Conservation (phyloP, 331 rosid species). For the Rhamnella rubrinervis region DNA sequence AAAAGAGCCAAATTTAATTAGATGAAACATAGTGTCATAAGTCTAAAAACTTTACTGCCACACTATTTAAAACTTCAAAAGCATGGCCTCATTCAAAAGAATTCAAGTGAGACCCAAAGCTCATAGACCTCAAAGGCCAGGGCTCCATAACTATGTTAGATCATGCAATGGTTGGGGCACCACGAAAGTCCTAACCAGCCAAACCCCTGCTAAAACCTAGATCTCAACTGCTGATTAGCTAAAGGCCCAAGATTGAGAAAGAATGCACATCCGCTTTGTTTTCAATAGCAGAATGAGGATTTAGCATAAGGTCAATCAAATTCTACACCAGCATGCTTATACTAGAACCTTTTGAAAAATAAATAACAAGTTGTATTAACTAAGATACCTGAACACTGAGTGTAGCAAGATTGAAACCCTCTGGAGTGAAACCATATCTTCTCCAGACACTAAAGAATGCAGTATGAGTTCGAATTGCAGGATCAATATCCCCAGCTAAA, state of each 20-base stretch:
- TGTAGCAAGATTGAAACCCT: constrained; percentile 95
- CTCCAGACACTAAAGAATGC: constrained; percentile 98
- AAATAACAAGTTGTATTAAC: constrained; percentile 9
- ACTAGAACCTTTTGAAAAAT: neutral
- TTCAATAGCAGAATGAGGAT: constrained; percentile 4
- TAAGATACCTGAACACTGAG: constrained; percentile 85
- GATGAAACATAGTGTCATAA: neutral
- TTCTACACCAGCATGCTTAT: constrained; percentile 15
- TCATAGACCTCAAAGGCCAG: constrained; percentile 19
- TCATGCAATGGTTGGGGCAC: constrained; percentile 1
- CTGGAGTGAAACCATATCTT: constrained; percentile 95
- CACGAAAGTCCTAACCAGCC: constrained; percentile 8
- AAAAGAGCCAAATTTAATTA: neutral
- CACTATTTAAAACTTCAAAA: neutral
- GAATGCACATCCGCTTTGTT: constrained; percentile 5
- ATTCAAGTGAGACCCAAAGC: constrained; percentile 11
- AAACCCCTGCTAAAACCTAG: constrained; percentile 7
- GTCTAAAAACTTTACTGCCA: neutral
- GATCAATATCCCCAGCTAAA: constrained; percentile 90
- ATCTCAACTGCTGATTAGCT: constrained; percentile 1
- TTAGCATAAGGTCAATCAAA: constrained; percentile 13
- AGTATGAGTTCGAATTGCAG: constrained; percentile 91
- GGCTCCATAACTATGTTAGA: constrained; percentile 19
- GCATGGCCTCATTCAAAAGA: neutral
- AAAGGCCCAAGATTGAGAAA: neutral